Conservation (phyloP, 2,329 filamentous ascomycete genomes). For the Pseudocercospora vitis region DNA sequence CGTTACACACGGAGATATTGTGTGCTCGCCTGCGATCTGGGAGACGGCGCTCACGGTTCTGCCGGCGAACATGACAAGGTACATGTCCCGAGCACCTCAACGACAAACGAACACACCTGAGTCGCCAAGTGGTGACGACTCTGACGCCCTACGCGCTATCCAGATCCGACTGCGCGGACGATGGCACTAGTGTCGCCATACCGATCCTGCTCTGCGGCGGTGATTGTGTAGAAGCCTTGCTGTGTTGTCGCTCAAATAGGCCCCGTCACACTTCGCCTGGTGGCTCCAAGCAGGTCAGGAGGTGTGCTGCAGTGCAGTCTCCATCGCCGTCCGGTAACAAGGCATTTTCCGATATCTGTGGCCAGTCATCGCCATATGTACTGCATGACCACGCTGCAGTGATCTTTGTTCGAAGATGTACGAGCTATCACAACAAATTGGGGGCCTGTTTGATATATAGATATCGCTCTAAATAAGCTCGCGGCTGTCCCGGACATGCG, state of each 20-base stretch:
- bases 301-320: not conserved
- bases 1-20: no score
- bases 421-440: not conserved
- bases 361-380: not conserved
- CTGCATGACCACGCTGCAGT: not conserved
- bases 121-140: not conserved
- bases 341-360: not conserved
- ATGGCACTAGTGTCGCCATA: not conserved
- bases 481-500: not conserved
- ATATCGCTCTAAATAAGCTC: constrained; percentile 1
- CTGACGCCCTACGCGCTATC: not conserved
- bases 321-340: not conserved
- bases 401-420: not conserved
- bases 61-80: no score
- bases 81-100: not conserved
- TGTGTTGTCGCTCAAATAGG: constrained; percentile 6
- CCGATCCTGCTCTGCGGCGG: not conserved
- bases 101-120: not conserved
- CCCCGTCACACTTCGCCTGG: constrained; percentile 1
- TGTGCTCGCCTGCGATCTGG: no score
- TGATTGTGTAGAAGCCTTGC: not conserved
- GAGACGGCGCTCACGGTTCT: no score
- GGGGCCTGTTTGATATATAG: not conserved
- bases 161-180: not conserved
- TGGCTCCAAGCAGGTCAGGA: not conserved